phyloP scores from a whole-genome alignment of 2,329 filamentous ascomycete genomes.

The Neonectria magnoliae region DNA sequence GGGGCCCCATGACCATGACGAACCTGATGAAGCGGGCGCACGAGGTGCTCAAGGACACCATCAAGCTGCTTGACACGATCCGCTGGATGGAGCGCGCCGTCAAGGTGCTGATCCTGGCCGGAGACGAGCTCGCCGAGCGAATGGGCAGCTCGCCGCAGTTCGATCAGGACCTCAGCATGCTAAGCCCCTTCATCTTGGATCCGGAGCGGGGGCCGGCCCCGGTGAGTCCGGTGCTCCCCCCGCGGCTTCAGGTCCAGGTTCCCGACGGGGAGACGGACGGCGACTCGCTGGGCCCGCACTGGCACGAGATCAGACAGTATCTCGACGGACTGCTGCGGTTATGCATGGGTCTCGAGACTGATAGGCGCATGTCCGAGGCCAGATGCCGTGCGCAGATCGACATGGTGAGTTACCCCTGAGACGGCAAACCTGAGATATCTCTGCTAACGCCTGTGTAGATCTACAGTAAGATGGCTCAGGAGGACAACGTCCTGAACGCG shows the following conservation, averaged over 20 bases:
- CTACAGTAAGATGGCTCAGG: slow-evolving; percentile 60
- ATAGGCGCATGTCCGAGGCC: slow-evolving; percentile 57
- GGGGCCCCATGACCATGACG: slow-evolving; percentile 56
- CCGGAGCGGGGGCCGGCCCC: slow-evolving; percentile 37
- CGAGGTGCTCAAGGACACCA: slow-evolving; percentile 56
- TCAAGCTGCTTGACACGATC: slow-evolving; percentile 57
- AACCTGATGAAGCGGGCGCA: slow-evolving; percentile 60
- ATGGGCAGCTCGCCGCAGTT: slow-evolving; percentile 37
- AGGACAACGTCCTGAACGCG: slow-evolving; percentile 58
- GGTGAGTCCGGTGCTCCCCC: slow-evolving; percentile 40
- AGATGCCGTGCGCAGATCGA: slow-evolving; percentile 58
- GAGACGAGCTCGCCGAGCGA: slow-evolving; percentile 53
- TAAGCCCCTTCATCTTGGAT: slow-evolving; percentile 38
- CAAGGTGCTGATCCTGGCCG: slow-evolving; percentile 55
- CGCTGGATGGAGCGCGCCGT: slow-evolving; percentile 59
- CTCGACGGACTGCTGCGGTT: slow-evolving; percentile 55
- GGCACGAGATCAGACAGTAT: slow-evolving; percentile 60
- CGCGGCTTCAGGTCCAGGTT: slow-evolving; percentile 28
- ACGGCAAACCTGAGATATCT: slow-evolving; percentile 9
- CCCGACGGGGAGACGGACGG: slow-evolving; percentile 33
- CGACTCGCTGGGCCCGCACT: slow-evolving; percentile 50
- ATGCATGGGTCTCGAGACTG: slow-evolving; percentile 57
- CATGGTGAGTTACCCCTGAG: slow-evolving; percentile 48
- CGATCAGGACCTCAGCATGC: slow-evolving; percentile 39
- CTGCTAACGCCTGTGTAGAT: slow-evolving; percentile 45